These are phyloP conservation scores for Asclepias syriaca DNA, from an alignment of 257 asterid genomes.

Conservation along the genomic window DNA sequence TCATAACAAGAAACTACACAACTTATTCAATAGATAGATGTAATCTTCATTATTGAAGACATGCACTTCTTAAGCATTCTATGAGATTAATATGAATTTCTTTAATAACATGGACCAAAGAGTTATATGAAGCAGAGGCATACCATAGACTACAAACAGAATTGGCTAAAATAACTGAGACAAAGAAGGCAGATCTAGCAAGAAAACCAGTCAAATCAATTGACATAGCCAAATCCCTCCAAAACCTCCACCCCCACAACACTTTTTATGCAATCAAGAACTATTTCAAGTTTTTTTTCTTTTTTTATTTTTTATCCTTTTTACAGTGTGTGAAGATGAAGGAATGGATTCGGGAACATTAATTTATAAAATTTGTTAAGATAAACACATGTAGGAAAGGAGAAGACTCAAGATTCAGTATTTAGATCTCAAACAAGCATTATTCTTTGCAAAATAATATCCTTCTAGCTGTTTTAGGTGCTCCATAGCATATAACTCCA, in stretches of 20 bases:
- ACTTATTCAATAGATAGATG: neutral
- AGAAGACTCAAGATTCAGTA: neutral
- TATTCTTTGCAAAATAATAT: neutral
- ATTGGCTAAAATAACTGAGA: neutral
- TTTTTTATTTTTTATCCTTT: no score
- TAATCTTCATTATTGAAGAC: neutral
- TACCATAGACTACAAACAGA: neutral
- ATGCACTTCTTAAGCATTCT: neutral
- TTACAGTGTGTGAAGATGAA: neutral
- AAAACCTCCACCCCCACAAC: neutral
- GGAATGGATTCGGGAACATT: neutral
- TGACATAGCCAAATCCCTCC: neutral
- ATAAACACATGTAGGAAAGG: neutral
- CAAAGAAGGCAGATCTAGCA: neutral
- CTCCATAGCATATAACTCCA: neutral
- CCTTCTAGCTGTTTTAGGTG: neutral
- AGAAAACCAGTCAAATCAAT: neutral
- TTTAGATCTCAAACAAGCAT: neutral
- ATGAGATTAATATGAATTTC: neutral
- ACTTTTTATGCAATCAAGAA: neutral
- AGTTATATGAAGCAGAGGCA: neutral
- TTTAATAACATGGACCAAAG: neutral
- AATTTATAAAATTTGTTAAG: neutral
- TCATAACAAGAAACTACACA: neutral
- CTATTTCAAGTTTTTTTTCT: neutral